These are phyloP conservation scores for Aleurites moluccanus DNA, from an alignment of 441 rosid species.

Conservation along the genomic window DNA sequence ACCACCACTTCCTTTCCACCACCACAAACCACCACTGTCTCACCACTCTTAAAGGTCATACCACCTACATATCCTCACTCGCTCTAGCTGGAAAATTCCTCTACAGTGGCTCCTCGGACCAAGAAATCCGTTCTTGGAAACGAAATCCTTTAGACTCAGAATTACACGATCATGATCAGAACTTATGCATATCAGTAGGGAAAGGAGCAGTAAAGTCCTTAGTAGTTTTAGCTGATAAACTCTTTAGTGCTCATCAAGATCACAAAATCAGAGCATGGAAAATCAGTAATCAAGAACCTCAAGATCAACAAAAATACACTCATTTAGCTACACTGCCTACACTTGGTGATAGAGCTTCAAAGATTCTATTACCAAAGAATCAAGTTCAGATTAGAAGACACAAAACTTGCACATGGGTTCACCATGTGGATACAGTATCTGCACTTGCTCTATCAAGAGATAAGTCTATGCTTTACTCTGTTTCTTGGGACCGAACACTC, in stretches of 20 bases:
- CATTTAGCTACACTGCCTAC: slow-evolving; percentile 85
- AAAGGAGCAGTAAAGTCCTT: slow-evolving; percentile 81
- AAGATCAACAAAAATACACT: slow-evolving; percentile 40
- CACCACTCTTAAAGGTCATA: slow-evolving; percentile 60
- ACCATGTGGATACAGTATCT: slow-evolving; percentile 81
- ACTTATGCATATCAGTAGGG: slow-evolving; percentile 39
- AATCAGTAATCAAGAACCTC: slow-evolving; percentile 42
- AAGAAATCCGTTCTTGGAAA: slow-evolving; percentile 66
- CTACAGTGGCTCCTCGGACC: slow-evolving; percentile 62
- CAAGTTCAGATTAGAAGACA: slow-evolving; percentile 75
- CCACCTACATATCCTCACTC: slow-evolving; percentile 63
- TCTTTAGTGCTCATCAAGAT: slow-evolving; percentile 93
- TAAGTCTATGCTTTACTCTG: slow-evolving; percentile 69
- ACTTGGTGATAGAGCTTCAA: slow-evolving; percentile 64
- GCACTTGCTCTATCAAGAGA: slow-evolving; percentile 73
- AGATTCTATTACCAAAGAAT: slow-evolving; percentile 57
- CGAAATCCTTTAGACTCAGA: slow-evolving; percentile 37
- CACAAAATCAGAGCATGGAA: slow-evolving; percentile 94
- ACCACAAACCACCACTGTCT: slow-evolving; percentile 44
- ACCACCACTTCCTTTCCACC: slow-evolving; percentile 26
- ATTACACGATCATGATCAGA: slow-evolving; percentile 30
- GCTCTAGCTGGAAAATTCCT: slow-evolving; percentile 62
- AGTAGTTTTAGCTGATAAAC: slow-evolving; percentile 59
- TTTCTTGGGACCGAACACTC: slow-evolving; percentile 91
- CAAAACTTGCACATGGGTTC: slow-evolving; percentile 74